These are phyloP conservation scores for Eremothecium cymbalariae DNA, from an alignment of 1,139 yeast genomes.

Conservation along the genomic window DNA sequence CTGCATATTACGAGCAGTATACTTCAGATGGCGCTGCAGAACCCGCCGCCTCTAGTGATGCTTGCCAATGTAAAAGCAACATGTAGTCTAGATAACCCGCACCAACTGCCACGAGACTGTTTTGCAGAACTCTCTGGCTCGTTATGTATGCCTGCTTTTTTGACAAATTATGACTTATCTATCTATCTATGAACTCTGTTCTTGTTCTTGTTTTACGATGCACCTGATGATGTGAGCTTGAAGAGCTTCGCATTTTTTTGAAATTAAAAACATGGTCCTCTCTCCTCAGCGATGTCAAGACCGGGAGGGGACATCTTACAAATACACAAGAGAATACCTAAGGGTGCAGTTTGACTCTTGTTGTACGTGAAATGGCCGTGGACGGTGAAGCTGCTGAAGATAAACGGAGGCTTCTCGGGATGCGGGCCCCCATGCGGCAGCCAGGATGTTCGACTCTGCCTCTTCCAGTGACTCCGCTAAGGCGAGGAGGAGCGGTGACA, in stretches of 20 bases:
- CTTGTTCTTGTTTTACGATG: too few species aligned
- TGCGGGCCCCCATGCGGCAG: conserved; percentile 7
- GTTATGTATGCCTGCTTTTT: too few species aligned
- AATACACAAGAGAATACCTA: background rate
- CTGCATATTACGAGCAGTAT: conserved; percentile 37
- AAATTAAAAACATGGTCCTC: too few species aligned
- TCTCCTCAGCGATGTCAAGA: too few species aligned
- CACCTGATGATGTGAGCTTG: too few species aligned
- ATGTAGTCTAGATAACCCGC: conserved; percentile 9
- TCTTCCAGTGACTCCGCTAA: conserved; percentile 4
- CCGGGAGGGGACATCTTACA: too few species aligned
- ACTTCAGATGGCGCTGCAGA: conserved; percentile 16
- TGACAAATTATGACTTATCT: too few species aligned
- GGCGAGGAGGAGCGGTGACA: too few species aligned
- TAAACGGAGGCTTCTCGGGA: background rate
- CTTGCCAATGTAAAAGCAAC: conserved; percentile 43
- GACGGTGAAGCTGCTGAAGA: conserved; percentile 1
- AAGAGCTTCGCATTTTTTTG: too few species aligned
- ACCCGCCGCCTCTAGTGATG: background rate
- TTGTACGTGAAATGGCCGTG: background rate
- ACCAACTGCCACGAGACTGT: too few species aligned
- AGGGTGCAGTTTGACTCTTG: background rate
- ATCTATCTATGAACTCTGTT: too few species aligned
- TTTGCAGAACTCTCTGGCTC: too few species aligned
- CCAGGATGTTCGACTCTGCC: conserved; percentile 11